Evolutionary conservation across 768 basidiomycete species (phyloP).

Genomic region (Cantharellus cinnabarinus): DNA sequence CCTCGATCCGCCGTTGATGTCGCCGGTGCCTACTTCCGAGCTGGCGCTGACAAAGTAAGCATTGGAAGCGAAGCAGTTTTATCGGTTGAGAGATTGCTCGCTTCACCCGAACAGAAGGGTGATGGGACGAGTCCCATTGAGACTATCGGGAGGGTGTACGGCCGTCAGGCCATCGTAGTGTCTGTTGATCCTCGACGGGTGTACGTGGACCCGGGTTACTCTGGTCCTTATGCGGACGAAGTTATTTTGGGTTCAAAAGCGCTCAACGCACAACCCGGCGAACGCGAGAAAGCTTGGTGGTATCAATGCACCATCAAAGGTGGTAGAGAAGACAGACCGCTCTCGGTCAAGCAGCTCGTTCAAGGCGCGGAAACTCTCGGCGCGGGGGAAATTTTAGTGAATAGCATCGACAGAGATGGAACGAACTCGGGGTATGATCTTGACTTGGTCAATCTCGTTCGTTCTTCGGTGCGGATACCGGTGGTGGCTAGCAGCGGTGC

Average conservation of each 20-base stretch:
- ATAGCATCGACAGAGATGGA: slow-evolving; percentile 93
- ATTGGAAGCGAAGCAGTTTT: slow-evolving; percentile 93
- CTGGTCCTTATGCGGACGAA: slow-evolving; percentile 18
- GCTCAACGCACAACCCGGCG: slow-evolving; percentile 14
- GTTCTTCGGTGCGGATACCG: slow-evolving; percentile 60
- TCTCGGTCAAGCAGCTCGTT: slow-evolving; percentile 85
- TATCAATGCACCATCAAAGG: slow-evolving; percentile 96
- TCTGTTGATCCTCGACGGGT: slow-evolving; percentile 84
- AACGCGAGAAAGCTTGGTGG: slow-evolving; percentile 75
- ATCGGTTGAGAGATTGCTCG: slow-evolving; percentile 63
- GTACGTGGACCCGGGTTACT: slow-evolving; percentile 45
- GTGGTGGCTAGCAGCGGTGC: slow-evolving; percentile 93
- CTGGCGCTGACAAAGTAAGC: slow-evolving; percentile 95
- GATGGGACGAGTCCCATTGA: slow-evolving; percentile 79
- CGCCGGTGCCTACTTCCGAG: slow-evolving; percentile 88
- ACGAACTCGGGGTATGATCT: slow-evolving; percentile 82
- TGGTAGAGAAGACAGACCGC: slow-evolving; percentile 59
- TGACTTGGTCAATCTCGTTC: slow-evolving; percentile 59
- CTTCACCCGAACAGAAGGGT: slow-evolving; percentile 20
- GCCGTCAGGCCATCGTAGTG: slow-evolving; percentile 92
- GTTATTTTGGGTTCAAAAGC: slow-evolving; percentile 22
- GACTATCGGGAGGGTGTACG: slow-evolving; percentile 75
- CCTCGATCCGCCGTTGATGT: slow-evolving; percentile 75
- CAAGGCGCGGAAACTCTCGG: slow-evolving; percentile 77
- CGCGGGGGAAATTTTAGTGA: slow-evolving; percentile 86